Conservation (phyloP, 2,329 filamentous ascomycete genomes). For the Trichoderma harzianum region DNA sequence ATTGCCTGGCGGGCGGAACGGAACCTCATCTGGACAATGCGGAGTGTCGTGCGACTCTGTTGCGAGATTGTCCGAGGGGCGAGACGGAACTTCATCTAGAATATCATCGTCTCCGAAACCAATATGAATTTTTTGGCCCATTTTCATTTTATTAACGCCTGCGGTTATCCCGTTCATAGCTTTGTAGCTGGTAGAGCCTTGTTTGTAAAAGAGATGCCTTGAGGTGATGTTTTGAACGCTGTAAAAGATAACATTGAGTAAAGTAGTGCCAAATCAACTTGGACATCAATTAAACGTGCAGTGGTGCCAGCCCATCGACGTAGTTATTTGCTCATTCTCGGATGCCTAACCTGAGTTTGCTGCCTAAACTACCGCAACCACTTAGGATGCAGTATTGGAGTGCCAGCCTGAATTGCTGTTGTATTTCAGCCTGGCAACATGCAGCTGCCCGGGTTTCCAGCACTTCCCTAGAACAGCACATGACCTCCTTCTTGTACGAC, state of each 20-base stretch:
- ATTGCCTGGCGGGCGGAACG: not conserved
- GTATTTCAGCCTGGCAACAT: not conserved
- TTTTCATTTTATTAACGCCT: not conserved
- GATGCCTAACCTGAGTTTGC: not conserved
- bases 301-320: not conserved
- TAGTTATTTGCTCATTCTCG: not conserved
- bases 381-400: not conserved
- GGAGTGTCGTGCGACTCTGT: too few relatives aligned
- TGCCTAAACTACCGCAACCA: not conserved
- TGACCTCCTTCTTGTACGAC: not conserved
- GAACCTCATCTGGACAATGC: not conserved
- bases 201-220: not conserved
- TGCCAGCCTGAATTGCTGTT: not conserved
- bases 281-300: not conserved
- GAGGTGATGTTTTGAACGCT: not conserved
- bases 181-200: not conserved
- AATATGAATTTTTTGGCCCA: not conserved
- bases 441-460: not conserved
- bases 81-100: not conserved
- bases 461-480: not conserved
- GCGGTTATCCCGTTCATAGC: not conserved
- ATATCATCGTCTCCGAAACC: not conserved
- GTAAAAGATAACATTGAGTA: not conserved
- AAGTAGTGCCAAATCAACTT: not conserved
- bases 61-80: too few relatives aligned